These are phyloP conservation scores for Pyronema omphalodes DNA, from an alignment of 495 filamentous ascomycete genomes.

Conservation along the genomic window DNA sequence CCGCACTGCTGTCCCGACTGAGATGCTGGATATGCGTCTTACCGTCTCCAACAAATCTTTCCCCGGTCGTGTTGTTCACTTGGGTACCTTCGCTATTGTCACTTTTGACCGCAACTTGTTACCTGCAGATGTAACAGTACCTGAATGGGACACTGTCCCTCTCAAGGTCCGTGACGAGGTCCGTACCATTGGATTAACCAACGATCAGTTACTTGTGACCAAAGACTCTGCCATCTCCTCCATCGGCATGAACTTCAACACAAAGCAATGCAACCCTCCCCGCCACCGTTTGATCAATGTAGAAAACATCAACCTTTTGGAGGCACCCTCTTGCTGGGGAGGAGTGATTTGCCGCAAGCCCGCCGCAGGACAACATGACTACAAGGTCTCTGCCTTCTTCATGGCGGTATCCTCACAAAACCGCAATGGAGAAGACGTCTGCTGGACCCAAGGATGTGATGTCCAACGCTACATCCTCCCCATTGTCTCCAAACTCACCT, in stretches of 20 bases:
- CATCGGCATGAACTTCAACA: slow-evolving; percentile 24
- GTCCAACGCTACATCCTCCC: slow-evolving; percentile 23
- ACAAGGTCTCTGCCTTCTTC: slow-evolving; percentile 22
- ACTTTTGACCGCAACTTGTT: slow-evolving; percentile 19
- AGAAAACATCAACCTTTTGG: slow-evolving; percentile 23
- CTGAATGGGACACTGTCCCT: slow-evolving; percentile 22
- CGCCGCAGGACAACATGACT: slow-evolving; percentile 9
- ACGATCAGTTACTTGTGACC: slow-evolving; percentile 19
- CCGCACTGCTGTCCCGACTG: slow-evolving; percentile 21
- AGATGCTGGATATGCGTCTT: slow-evolving; percentile 25
- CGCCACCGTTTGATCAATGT: slow-evolving; percentile 23
- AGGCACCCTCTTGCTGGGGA: slow-evolving; percentile 21
- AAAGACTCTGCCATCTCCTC: slow-evolving; percentile 23
- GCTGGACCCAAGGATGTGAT: slow-evolving; percentile 23
- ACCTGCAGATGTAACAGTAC: slow-evolving; percentile 19
- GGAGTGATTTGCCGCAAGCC: slow-evolving; percentile 22
- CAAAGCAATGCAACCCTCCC: slow-evolving; percentile 24
- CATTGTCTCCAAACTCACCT: slow-evolving; percentile 14
- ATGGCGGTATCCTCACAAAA: slow-evolving; percentile 25
- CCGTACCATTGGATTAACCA: slow-evolving; percentile 18
- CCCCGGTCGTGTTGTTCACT: slow-evolving; percentile 21
- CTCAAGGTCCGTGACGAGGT: slow-evolving; percentile 24
- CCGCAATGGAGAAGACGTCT: slow-evolving; percentile 22
- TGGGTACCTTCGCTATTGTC: slow-evolving; percentile 21
- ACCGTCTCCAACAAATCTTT: slow-evolving; percentile 24